Evolutionary conservation across 441 rosid genomes (phyloP), one percentile per base, ranked within the genome.

Genomic region (Isatis lusitanica): DNA sequence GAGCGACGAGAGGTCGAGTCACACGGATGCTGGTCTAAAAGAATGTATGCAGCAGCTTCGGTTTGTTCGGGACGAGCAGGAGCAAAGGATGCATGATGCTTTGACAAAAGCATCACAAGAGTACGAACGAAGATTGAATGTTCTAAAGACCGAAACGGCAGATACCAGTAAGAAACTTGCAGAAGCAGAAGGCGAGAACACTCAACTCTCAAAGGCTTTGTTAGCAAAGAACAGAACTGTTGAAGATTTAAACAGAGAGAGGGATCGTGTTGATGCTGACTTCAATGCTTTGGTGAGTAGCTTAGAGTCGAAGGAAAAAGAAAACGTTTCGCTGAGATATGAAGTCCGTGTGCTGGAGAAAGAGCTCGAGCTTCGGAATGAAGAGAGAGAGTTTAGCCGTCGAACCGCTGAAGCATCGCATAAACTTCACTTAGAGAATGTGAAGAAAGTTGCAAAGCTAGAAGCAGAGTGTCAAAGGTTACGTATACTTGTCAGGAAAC

Each of bases 391-490:
- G 74, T 91, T 90, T 70, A 88, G 81, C 36, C 87, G 83, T 48
- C 81, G 80, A 79, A 77, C 88, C 2, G 82, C 90, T 40, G 97
- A 91, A 73, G 88, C 84, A 68, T 85, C 92, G 0, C 91, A 90
- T 80, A 90, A 84, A 73, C 90, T 86, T 71, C 92, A 92, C 76
- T 77, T 87, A 56, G 93, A 88, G 80, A 86, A 81, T 78, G 86
- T 84, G 40, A 92, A 83, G 85, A 95, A 86, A 79, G 86, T 92
- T 78, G 86, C 93, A 4, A 92, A 89, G 84, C 77, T 95, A 11
- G 98, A 95, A 82, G 81, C 87, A 56, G 99, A 95, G 79, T 90
- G 96, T 80, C 97, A 92, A 71, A 81, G 94, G 80, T 83, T 95
- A 53, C 91, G 96, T 8, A 42, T 85, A 16, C 85, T 95, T 15